Conservation (phyloP, 2,329 filamentous ascomycete genomes). For the Botryotinia convoluta region DNA sequence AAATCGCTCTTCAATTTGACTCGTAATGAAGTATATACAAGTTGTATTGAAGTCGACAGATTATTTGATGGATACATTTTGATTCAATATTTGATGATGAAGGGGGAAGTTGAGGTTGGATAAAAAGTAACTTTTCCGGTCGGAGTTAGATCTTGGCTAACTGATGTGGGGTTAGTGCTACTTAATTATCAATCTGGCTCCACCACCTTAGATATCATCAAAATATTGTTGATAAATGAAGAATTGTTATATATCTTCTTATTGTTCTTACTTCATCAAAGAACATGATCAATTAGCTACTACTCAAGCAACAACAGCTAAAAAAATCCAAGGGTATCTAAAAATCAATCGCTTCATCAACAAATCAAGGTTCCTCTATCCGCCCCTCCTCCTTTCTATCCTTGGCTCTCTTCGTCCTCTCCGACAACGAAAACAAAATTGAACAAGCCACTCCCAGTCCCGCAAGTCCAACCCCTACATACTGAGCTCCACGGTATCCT, state of each 20-base stretch:
- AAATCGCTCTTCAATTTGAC: not conserved
- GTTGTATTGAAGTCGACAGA: not conserved
- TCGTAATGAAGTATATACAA: not conserved
- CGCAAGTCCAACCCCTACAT: slow-evolving; percentile 30
- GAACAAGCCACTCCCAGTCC: slow-evolving; percentile 40
- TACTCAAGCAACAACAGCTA: not conserved
- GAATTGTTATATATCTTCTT: not conserved
- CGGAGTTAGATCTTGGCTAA: not conserved
- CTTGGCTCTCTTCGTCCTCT: slow-evolving; percentile 20
- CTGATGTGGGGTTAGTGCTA: not conserved
- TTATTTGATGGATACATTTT: not conserved
- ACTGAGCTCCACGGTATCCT: slow-evolving; percentile 20
- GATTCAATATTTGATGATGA: not conserved
- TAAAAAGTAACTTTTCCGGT: not conserved
- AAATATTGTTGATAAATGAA: not conserved
- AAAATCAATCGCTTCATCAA: not conserved
- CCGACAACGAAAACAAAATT: slow-evolving; percentile 35
- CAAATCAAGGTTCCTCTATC: not conserved
- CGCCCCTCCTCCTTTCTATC: slow-evolving; percentile 1
- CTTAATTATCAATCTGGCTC: not conserved
- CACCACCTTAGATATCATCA: not conserved
- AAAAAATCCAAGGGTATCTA: not conserved
- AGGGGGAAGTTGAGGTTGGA: not conserved
- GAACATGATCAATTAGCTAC: not conserved
- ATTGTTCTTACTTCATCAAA: not conserved